Evolutionary conservation across 2,329 filamentous ascomycete genomes (phyloP), one percentile per base, ranked within the genome.

Genomic region (Botryotinia convoluta): DNA sequence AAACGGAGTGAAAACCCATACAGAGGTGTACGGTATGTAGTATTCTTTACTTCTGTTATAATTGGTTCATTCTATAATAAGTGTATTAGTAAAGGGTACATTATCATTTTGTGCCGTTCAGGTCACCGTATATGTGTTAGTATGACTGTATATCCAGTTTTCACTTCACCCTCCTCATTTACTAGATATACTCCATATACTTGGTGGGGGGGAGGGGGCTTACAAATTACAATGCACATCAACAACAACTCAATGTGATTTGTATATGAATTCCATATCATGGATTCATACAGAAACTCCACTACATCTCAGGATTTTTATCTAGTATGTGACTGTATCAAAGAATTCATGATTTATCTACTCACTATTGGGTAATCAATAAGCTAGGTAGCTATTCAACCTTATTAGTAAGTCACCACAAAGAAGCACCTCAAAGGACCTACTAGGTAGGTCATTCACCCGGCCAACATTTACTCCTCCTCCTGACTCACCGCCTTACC

Each of bases 401-500:
- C 22, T 26, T 48, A 26, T 48, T 26, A 44, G 3, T 44, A 32
- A 20, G 54, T 54, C 48, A n/a, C 26, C 26, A 54, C 48, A 54
- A n/a, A 51, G 48, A 51, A 51, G 26, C 48, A 51, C 10, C 26
- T 26, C 26, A n/a, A 32, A 22, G 10, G 22, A 3, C 2, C 9
- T 32, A 60, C 32, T 35, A 35, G 12, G 8, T 18, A 35, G 16
- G 10, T 20, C 7, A 12, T 44, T 63, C 26, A 42, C 29, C n/a
- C 10, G 39, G 18, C 14, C 14, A 54, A n/a, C 29, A 48, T 37
- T 51, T 51, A 51, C 45, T 45, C 64, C 64, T 54, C 64, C 32
- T 39, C 37, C 10, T 39, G 64, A 67, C 64, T 67, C 64, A 67
- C 45, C 64, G 44, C 44, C 63, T 37, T 44, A n/a, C 16, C 63